Base-by-base conservation (phyloP, 805 yeast species). In the Danielia reshetovae region DNA sequence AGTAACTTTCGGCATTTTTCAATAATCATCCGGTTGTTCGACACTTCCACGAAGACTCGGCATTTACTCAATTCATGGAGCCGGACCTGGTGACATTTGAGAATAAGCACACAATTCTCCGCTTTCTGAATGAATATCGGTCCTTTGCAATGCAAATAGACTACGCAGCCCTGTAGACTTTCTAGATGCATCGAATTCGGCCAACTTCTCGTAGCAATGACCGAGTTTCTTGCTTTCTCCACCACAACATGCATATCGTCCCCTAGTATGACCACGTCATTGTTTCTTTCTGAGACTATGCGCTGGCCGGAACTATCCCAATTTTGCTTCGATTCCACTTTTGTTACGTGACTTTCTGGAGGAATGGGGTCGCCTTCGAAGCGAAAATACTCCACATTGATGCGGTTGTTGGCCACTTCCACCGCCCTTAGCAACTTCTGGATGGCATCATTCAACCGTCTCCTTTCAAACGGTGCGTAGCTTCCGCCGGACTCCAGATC, bases 291-390 rank as follows among this genome's bases (percentile, higher is more conserved):
- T n/a, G n/a, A n/a, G n/a, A n/a, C n/a, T n/a, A n/a, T n/a, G n/a
- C n/a, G n/a, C n/a, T n/a, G n/a, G n/a, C n/a, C n/a, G n/a, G n/a
- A n/a, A n/a, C n/a, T n/a, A n/a, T n/a, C n/a, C n/a, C n/a, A n/a
- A n/a, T n/a, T n/a, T n/a, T n/a, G n/a, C n/a, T n/a, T n/a, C n/a
- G n/a, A n/a, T n/a, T n/a, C n/a, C n/a, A n/a, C n/a, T n/a, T n/a
- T n/a, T n/a, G 9, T 19, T 19, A 7, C 22, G 13, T 5, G 5
- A 5, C 16, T 11, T 3, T 7, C 23, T 13, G 40, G 36, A 4
- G 48, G 46, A 9, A 49, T 37, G 2, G 70, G 70, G 1, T 36
- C 51, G 3, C 69, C 69, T 10, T 14, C 25, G 30, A 64, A 65
- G 18, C 34, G 32, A 35, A 65, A 64, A 29, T 38, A 32, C 10